Evolutionary conservation across 805 yeast species (phyloP), one percentile per base, ranked within the genome.

Genomic region (Diddensiella santjacobensis): DNA sequence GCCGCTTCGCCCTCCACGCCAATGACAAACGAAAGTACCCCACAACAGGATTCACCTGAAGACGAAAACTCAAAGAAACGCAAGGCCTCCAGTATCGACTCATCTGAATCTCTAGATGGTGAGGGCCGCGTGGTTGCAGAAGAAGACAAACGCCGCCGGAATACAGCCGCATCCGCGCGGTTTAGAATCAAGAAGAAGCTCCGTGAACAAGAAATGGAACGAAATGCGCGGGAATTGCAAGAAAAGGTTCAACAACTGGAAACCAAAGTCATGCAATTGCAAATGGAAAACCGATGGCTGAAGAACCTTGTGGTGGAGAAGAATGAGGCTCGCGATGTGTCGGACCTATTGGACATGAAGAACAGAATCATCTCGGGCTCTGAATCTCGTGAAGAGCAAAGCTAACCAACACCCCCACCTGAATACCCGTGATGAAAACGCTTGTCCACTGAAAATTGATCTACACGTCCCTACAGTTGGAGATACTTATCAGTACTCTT

Each of bases 161-260:
- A 89, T 68, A 89, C 96, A 0, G 96, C 93, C 1, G 98, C 99
- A 1, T 81, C 91, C 18, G 97, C 97, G 3, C 74, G 98, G 51
- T 91, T 91, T 73, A 77, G 99, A 55, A 79, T 88, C 63, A 88
- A 87, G 76, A 89, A 87, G 80, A 90, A 91, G 75, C 61, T 84
- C 68, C 85, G 87, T 65, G 97, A 91, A 69, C 93, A 86, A 68
- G 91, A 90, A 63, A 78, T 91, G 81, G 96, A 90, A 67, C 73
- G 81, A 50, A 80, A 76, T 50, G 76, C 90, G 17, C 78, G 79
- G 57, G 90, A 84, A 51, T 72, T 91, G 58, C 81, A 80, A 57
- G 90, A 85, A 26, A 68, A 78, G 52, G 81, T 90, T 13, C 68
- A 72, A 42, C 70, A 71, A 19, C 73, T 89, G 53, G 95, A 89